Conservation (phyloP, 2,329 filamentous ascomycete species). For the Fusarium napiforme region DNA sequence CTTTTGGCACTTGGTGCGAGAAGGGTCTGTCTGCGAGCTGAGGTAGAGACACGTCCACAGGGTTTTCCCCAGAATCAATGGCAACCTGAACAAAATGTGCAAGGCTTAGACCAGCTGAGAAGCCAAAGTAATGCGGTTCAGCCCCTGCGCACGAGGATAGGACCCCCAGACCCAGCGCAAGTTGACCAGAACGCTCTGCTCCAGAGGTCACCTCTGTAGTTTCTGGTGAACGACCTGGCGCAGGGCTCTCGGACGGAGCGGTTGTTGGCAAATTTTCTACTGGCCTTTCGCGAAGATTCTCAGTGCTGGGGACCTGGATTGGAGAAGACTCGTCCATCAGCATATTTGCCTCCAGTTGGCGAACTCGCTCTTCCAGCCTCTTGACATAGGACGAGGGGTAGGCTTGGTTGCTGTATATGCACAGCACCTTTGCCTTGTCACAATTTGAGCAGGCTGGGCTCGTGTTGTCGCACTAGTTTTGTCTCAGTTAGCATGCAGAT, state of each 20-base stretch:
- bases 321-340: not conserved
- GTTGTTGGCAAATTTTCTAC: not conserved
- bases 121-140: not conserved
- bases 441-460: not conserved
- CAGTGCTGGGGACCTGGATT: not conserved
- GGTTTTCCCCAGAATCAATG: not conserved
- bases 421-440: not conserved
- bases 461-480: not conserved
- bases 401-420: not conserved
- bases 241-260: not conserved
- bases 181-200: not conserved
- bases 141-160: not conserved
- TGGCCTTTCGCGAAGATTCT: not conserved
- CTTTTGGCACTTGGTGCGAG: not conserved
- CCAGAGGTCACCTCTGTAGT: not conserved
- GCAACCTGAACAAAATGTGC: not conserved
- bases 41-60: not conserved
- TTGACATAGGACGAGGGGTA: not conserved
- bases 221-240: not conserved
- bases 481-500: not conserved
- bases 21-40: not conserved
- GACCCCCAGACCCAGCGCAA: not conserved
- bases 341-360: not conserved
- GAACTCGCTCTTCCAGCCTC: not conserved
- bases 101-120: not conserved